Conservation (phyloP, 345 rosid genomes). For the Psidium guajava region DNA sequence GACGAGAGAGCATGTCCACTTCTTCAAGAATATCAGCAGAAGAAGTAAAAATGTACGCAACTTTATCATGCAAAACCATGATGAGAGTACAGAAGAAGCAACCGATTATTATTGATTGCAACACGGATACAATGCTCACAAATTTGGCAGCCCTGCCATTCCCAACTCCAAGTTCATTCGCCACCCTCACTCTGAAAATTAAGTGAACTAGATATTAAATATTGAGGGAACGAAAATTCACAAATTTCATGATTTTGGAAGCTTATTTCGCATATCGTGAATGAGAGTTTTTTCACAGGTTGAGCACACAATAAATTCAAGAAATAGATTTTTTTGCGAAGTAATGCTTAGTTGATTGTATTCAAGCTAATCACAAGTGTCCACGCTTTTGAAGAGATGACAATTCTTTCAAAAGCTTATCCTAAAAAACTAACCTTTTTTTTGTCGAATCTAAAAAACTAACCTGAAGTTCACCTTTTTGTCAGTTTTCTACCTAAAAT, state of each 20-base stretch:
- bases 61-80: constrained; percentile 1
- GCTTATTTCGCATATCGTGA: no score
- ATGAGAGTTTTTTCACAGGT: no score
- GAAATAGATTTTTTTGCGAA: no score
- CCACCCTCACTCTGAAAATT: constrained; percentile 23
- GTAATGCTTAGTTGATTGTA: no score
- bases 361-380: neutral
- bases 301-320: no score
- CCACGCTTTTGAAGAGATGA: neutral
- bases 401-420: no score
- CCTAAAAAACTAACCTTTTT: no score
- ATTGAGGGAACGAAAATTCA: no score
- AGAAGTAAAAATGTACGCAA: constrained; percentile 20
- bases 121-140: constrained; percentile 12
- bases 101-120: constrained; percentile 21
- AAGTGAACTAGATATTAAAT: neutral
- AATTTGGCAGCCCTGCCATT: constrained; percentile 26
- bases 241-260: no score
- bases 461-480: no score
- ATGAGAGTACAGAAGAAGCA: constrained; percentile 13
- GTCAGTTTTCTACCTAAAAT: no score
- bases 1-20: constrained; percentile 11
- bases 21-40: constrained; percentile 13
- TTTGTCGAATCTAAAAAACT: no score
- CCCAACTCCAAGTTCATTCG: constrained; percentile 31